phyloP scores from a whole-genome alignment of 148 eudicot species.

The Diospyros lotus region DNA sequence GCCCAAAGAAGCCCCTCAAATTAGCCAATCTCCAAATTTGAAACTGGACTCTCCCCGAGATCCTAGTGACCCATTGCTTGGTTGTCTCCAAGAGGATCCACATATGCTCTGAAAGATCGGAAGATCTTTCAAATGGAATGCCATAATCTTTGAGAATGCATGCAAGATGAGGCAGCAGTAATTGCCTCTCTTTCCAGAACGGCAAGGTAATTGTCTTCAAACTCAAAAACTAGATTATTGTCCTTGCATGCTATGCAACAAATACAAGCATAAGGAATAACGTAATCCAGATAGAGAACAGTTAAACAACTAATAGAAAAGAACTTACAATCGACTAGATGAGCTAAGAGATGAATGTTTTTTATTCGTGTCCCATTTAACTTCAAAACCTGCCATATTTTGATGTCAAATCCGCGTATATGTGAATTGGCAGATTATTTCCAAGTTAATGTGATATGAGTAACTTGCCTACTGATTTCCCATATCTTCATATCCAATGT shows the following conservation, averaged over 20 bases:
- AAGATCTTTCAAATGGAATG: conserved; percentile 83
- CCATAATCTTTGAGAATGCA: conserved; percentile 81
- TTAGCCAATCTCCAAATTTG: conserved; percentile 8
- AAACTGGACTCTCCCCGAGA: conserved; percentile 54
- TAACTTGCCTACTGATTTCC: conserved; percentile 78
- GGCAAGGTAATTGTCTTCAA: conserved; percentile 81
- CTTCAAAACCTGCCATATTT: conserved; percentile 63
- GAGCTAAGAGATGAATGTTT: conserved; percentile 91
- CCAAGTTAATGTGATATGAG: not conserved
- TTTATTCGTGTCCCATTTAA: conserved; percentile 67
- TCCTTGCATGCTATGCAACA: conserved; percentile 69
- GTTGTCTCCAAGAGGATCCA: conserved; percentile 35
- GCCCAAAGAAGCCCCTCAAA: conserved; percentile 9
- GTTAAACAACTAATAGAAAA: not conserved
- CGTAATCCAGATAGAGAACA: not conserved
- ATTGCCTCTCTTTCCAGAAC: conserved; percentile 69
- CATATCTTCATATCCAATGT: conserved; percentile 94
- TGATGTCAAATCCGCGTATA: not conserved
- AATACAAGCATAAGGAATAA: conserved; percentile 9
- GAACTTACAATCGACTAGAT: conserved; percentile 83
- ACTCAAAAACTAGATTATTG: conserved; percentile 80
- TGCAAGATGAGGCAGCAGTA: conserved; percentile 59
- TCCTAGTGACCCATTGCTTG: conserved; percentile 29
- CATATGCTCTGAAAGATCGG: conserved; percentile 70
- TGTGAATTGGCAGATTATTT: not conserved